Evolutionary conservation across 2,329 filamentous ascomycete species (phyloP), one percentile per base, ranked within the genome.

Genomic region (Bipolaris cookei): DNA sequence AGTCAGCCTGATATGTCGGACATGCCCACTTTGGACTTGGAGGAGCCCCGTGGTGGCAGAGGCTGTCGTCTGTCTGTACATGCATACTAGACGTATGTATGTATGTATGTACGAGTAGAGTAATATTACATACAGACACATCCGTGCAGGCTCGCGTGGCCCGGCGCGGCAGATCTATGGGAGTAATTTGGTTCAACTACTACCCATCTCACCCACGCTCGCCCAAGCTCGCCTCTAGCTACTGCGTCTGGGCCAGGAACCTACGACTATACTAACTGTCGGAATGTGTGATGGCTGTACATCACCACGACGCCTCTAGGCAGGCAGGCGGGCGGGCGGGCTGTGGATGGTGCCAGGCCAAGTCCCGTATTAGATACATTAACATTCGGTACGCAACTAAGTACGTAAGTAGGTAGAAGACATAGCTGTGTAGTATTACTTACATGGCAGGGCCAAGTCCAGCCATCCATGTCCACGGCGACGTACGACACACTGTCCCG

Each of bases 261-360:
- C 54, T 39, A 37, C 18, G 28, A 44, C 57, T 52, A 37, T 47
- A 47, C 23, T 25, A 28, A 10, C 28, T 4, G 28, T 30, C 28
- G 28, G 28, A 41, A 63, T 56, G 51, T 64, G 56, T 45, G 44
- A 37, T 62, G 56, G 53, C 60, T 57, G 62, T 43, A 39, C 35
- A 34, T 14, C 13, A 11, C 37, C 46, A 14, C 38, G 23, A 44
- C 58, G 64, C 61, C 62, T 64, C 8, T 8, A 28, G 25, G 25
- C 25, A 28, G 25, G 25, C 7, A 28, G 28, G 13, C 3, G 28
- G 10, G 58, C 61, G 65, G 44, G 59, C 50, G 56, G 59, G 54
- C 58, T 52, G 56, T 54, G 51, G n/a, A 53, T 59, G 32, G 20
- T 35, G 20, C 56, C 38, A 55, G 39, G 37, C 42, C 53, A 56